These are phyloP conservation scores for Wallacemonas rigidus DNA, from an alignment of 208 protist species.

Conservation along the genomic window DNA sequence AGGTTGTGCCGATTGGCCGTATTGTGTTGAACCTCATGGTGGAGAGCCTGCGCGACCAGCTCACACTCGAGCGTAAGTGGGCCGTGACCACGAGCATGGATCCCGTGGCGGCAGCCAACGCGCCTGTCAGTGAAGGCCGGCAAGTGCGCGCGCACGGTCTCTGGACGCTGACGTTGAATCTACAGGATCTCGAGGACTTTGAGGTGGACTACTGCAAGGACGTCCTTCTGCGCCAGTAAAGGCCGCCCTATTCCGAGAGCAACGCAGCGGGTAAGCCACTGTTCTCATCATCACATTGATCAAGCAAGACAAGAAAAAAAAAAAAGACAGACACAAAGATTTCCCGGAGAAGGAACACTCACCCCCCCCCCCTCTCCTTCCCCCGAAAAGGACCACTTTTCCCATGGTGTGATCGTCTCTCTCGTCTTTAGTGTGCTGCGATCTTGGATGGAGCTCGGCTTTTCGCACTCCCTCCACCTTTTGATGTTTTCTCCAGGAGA, in stretches of 20 bases:
- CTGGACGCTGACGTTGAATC: conserved; percentile 89
- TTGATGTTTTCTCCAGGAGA: too few relatives aligned
- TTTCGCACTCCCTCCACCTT: too few relatives aligned
- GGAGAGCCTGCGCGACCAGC: conserved; percentile 72
- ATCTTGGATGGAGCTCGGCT: too few relatives aligned
- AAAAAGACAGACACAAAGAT: too few relatives aligned
- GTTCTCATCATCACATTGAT: conserved; percentile 16
- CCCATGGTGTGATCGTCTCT: too few relatives aligned
- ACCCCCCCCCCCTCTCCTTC: too few relatives aligned
- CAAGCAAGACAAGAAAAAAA: background rate
- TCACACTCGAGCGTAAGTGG: conserved; percentile 90
- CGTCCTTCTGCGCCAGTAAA: conserved; percentile 61
- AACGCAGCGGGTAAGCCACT: too few relatives aligned
- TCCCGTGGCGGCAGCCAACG: conserved; percentile 71
- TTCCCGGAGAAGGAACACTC: too few relatives aligned
- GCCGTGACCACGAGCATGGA: conserved; percentile 85
- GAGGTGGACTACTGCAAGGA: conserved; percentile 93
- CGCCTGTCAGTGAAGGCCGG: conserved; percentile 84
- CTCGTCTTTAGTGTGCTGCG: too few relatives aligned
- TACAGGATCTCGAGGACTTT: conserved; percentile 92
- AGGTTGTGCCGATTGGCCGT: conserved; percentile 84
- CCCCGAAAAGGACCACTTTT: too few relatives aligned
- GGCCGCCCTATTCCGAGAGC: too few relatives aligned
- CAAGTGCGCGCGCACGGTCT: conserved; percentile 78
- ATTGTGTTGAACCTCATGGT: conserved; percentile 90